Evolutionary conservation across 2,329 filamentous ascomycete species (phyloP), one percentile per base, ranked within the genome.

Genomic region (Rutstroemia sp.): DNA sequence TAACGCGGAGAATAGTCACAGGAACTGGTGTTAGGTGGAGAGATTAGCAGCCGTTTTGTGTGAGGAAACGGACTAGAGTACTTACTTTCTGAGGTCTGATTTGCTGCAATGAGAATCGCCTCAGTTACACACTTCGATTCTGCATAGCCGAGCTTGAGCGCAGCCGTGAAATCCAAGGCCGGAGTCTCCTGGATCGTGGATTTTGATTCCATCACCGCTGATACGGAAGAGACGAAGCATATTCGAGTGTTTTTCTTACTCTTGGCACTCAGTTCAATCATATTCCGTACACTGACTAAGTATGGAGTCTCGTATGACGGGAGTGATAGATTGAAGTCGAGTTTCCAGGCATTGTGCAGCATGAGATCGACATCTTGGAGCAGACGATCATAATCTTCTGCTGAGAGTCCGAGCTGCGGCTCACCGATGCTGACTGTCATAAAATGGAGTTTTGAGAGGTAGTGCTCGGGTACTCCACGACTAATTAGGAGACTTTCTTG

Each of bases 1-100:
- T 76, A 0, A 78, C 72, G 1, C 78, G 73, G 34, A 76, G 68
- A 16, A 74, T 64, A 6, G 71, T 71, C 0, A 70, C 65, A 0
- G 72, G 70, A 5, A 79, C 68, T 39, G n/a, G 5, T 27, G 25
- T 14, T 14, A n/a, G 14, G 12, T 23, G 30, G 46, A 27, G n/a
- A 17, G 25, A 17, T 46, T 46, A 48, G 21, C 25, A 48, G 25
- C 6, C n/a, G 3, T n/a, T 17, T 27, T n/a, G 2, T 34, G 6
- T 9, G 3, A 30, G 21, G 25, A n/a, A 30, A 30, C 14, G 9
- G 23, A 10, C n/a, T 14, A 30, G 7, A 49, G 39, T 23, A 37
- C 47, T 12, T 49, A 38, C 47, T 14, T n/a, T 70, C 72, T 0
- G 69, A 69, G 19, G 63, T 60, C 0, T 66, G 64, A 1, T 72